A percentile compares a stretch with the other conserved stretches of the same genome.
Conservation (phyloP, 2,329 filamentous ascomycete species). For the Alternaria postmessia region DNA sequence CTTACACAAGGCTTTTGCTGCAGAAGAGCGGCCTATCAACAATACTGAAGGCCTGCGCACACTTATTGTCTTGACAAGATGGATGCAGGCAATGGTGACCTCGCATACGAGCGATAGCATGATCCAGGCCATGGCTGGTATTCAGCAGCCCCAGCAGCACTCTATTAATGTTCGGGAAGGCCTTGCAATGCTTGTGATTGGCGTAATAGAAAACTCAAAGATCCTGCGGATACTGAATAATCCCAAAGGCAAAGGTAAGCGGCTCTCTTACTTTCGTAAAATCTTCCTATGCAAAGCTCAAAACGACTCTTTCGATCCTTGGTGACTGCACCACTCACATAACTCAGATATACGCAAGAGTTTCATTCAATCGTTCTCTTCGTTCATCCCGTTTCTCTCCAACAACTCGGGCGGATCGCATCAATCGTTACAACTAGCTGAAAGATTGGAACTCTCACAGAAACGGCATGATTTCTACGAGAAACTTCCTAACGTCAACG, state of each 20-base stretch:
- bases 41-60: conserved; percentile 43
- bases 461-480: conserved; percentile 55
- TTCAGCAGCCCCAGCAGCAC: conserved; percentile 60
- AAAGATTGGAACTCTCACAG: conserved; percentile 50
- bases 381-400: conserved; percentile 55
- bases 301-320: neutral
- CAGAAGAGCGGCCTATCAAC: conserved; percentile 44
- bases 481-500: conserved; percentile 54
- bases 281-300: neutral
- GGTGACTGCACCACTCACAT: conserved; percentile 8
- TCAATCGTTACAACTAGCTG: conserved; percentile 59
- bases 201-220: conserved; percentile 66
- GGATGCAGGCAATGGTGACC: conserved; percentile 52
- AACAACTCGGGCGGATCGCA: conserved; percentile 62
- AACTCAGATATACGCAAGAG: conserved; percentile 42
- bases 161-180: conserved; percentile 70
- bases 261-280: neutral
- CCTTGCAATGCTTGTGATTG: conserved; percentile 69
- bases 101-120: conserved; percentile 51
- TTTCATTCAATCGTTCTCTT: conserved; percentile 44
- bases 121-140: conserved; percentile 51
- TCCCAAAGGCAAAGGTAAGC: conserved; percentile 62
- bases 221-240: conserved; percentile 64
- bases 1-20: conserved; percentile 45
- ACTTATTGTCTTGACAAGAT: conserved; percentile 42